These are phyloP conservation scores for Cladophialophora chaetospira DNA, from an alignment of 2,329 filamentous ascomycete genomes.

Conservation along the genomic window DNA sequence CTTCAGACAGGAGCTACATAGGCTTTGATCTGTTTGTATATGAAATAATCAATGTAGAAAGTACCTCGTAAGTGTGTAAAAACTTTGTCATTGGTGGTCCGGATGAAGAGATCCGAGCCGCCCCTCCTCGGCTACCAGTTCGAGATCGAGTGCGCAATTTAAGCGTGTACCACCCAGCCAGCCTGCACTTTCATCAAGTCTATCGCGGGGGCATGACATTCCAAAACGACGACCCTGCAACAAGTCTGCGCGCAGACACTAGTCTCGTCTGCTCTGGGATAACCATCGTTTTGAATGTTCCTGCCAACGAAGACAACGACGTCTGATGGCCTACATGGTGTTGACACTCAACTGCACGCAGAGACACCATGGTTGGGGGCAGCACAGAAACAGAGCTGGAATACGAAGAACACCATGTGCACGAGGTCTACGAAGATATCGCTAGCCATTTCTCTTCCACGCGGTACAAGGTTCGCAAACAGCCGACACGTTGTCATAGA, in stretches of 20 bases:
- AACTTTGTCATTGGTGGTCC: background rate
- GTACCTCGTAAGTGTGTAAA: too few species aligned
- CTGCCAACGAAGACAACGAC: too few species aligned
- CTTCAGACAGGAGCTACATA: background rate
- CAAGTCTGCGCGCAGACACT: too few species aligned
- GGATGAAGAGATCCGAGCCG: conserved; percentile 7
- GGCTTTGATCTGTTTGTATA: background rate
- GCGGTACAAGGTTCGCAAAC: conserved; percentile 60
- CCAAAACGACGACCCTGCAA: too few species aligned
- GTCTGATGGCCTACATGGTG: too few species aligned
- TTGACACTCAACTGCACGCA: too few species aligned
- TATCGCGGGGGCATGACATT: too few species aligned
- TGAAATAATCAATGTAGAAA: too few species aligned
- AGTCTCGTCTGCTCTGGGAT: too few species aligned
- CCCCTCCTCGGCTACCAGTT: conserved; percentile 9
- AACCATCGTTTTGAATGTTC: too few species aligned
- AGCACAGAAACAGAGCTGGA: conserved; percentile 28
- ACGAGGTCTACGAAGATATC: conserved; percentile 75
- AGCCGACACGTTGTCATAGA: background rate
- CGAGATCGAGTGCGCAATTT: conserved; percentile 11
- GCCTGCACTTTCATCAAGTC: background rate
- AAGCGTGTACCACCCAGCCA: background rate
- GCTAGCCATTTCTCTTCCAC: conserved; percentile 53
- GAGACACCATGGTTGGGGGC: conserved; percentile 9
- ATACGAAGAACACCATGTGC: conserved; percentile 87